Percentiles rank a stretch among this genome's conserved stretches.
These are phyloP conservation scores for Aspergillus calidoustus DNA, from an alignment of 2,329 filamentous ascomycete species.

Conservation along the genomic window DNA sequence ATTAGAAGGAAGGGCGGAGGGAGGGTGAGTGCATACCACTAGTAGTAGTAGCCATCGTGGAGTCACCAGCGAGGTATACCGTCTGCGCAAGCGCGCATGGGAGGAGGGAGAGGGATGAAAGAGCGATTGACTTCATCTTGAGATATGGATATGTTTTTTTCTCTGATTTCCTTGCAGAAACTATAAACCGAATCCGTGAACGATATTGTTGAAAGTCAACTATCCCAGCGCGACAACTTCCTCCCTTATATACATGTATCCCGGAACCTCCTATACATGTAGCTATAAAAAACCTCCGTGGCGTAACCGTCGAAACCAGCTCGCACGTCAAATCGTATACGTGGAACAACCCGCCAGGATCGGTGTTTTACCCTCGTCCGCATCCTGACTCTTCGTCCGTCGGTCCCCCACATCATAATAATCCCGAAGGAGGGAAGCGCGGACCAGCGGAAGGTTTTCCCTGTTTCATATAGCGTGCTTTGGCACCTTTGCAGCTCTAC, in stretches of 20 bases:
- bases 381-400: neutral
- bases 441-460: slow-evolving; percentile 2
- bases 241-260: slow-evolving; percentile 2
- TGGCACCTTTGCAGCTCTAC: neutral
- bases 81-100: slow-evolving; percentile 32
- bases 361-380: slow-evolving; percentile 10
- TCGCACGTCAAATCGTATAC: slow-evolving; percentile 4
- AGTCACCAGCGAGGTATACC: slow-evolving; percentile 41
- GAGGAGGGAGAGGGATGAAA: slow-evolving; percentile 27
- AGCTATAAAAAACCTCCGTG: neutral
- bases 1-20: neutral
- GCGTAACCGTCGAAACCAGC: neutral
- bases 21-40: slow-evolving; percentile 23
- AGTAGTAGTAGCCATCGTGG: slow-evolving; percentile 39
- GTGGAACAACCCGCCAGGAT: slow-evolving; percentile 11
- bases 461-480: neutral
- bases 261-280: neutral
- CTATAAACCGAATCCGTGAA: neutral
- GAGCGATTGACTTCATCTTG: slow-evolving; percentile 28
- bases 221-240: neutral
- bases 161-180: neutral
- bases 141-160: neutral
- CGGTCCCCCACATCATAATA: slow-evolving; percentile 4
- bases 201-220: neutral
- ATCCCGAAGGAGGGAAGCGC: slow-evolving; percentile 7